Base-by-base conservation (phyloP, 176 grass and related monocot species). In the Aegilops umbellulata region DNA sequence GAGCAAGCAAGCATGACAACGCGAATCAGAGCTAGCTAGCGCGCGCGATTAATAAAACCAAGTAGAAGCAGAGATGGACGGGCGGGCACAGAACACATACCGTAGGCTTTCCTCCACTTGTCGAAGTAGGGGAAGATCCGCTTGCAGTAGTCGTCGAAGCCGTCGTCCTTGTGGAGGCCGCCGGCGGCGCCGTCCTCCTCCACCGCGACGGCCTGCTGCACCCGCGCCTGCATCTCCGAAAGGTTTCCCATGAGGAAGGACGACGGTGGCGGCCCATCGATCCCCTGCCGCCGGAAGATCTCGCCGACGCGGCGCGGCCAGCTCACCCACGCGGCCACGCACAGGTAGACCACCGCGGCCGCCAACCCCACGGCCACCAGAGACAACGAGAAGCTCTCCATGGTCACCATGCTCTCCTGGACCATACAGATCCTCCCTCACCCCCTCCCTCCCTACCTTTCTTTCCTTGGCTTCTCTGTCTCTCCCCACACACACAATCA, bases 101-200 rank as follows among this genome's bases (percentile, higher is more conserved):
- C 97, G 70, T 95, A 95, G 80, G 84, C 75, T 82, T 94, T 98
- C 83, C 97, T 95, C 97, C 97, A 98, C 39, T 91, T 88, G 49
- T 92, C 82, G 62, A 98, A 95, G 81, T 95, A 95, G 76, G 97
- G 97, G 84, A 98, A 98, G 79, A 98, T 86, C 87, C 63, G 68
- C 83, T 87, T 88, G 87, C 87, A 90, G 81, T 90, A 94, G 85
- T 97, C 94, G 78, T 76, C 74, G 83, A 94, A 94, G 42, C 85
- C 78, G 44, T 90, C 88, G 44, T 86, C 88, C 79, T 60, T 79
- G 22, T 80, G 63, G 55, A 88, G 84, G 76, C 83, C 85, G 51
- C 74, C 29, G 19, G 57, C 12, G n/a, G 55, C 41, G 11, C 12
- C 42, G 22, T 36, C 55, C 19, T 26, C 34, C 34, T 7, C 53